Percentiles rank a stretch among this genome's conserved stretches.
These are phyloP conservation scores for Calamus simplicifolius DNA, from an alignment of 176 grass and related monocot species.

Conservation along the genomic window DNA sequence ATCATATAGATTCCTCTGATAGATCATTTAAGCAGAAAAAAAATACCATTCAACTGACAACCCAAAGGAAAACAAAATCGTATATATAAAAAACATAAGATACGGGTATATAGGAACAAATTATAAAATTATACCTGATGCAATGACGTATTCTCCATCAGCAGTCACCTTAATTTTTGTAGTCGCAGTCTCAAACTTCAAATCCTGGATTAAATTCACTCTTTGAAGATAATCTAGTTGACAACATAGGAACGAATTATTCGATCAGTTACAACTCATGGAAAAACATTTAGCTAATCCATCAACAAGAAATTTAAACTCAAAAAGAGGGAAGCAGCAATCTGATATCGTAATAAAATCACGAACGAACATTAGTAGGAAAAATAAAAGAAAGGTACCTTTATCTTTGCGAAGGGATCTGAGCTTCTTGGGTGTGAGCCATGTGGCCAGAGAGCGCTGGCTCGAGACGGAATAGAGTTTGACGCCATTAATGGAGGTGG, in stretches of 20 bases:
- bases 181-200: too few relatives aligned
- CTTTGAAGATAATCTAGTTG: background rate
- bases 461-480: background rate
- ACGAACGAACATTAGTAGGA: background rate
- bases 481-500: conserved; percentile 2
- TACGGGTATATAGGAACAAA: too few relatives aligned
- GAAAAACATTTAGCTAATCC: background rate
- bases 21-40: too few relatives aligned
- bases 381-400: background rate
- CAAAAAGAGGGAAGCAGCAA: background rate
- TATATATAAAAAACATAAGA: too few relatives aligned
- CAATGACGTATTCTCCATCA: conserved; percentile 49
- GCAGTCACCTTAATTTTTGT: too few relatives aligned
- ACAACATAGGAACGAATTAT: background rate
- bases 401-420: background rate
- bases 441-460: background rate
- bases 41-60: too few relatives aligned
- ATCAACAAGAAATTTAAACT: background rate
- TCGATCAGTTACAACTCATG: background rate
- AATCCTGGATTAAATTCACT: background rate
- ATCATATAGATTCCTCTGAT: too few relatives aligned
- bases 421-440: background rate
- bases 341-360: background rate
- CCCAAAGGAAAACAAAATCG: too few relatives aligned
- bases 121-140: conserved; percentile 72